These are phyloP conservation scores for Saccharomycopsis babjevae DNA, from an alignment of 805 yeast genomes.

Conservation along the genomic window DNA sequence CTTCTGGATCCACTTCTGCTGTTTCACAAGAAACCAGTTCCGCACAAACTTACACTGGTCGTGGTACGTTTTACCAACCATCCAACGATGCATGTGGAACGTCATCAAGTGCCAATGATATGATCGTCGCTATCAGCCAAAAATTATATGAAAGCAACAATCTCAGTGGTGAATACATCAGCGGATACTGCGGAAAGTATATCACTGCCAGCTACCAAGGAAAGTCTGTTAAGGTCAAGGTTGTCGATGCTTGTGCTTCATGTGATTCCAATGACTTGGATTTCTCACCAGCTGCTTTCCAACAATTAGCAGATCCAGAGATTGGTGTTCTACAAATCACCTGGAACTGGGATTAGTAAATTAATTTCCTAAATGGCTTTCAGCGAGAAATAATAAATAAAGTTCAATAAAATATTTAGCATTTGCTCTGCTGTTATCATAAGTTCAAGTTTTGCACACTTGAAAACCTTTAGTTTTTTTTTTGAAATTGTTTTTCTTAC, in stretches of 20 bases:
- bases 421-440: too few species aligned
- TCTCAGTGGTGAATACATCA: constrained; percentile 31
- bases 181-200: constrained; percentile 41
- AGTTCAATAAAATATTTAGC: too few species aligned
- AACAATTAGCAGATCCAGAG: constrained; percentile 37
- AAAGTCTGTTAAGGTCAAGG: constrained; percentile 45
- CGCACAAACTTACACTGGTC: constrained; percentile 21
- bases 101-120: constrained; percentile 35
- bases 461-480: too few species aligned
- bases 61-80: constrained; percentile 35
- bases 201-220: constrained; percentile 38
- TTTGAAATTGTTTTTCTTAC: too few species aligned
- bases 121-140: constrained; percentile 41
- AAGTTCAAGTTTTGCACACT: too few species aligned
- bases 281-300: constrained; percentile 52
- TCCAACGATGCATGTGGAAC: constrained; percentile 48
- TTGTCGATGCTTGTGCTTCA: constrained; percentile 48
- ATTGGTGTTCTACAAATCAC: constrained; percentile 45
- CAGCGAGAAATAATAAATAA: too few species aligned
- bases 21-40: background rate
- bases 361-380: too few species aligned
- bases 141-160: constrained; percentile 28
- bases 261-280: constrained; percentile 43
- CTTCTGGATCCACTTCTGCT: background rate
- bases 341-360: constrained; percentile 30